phyloP scores from a whole-genome alignment of 306 rosid genomes.

The Dalbergia cochinchinensis region DNA sequence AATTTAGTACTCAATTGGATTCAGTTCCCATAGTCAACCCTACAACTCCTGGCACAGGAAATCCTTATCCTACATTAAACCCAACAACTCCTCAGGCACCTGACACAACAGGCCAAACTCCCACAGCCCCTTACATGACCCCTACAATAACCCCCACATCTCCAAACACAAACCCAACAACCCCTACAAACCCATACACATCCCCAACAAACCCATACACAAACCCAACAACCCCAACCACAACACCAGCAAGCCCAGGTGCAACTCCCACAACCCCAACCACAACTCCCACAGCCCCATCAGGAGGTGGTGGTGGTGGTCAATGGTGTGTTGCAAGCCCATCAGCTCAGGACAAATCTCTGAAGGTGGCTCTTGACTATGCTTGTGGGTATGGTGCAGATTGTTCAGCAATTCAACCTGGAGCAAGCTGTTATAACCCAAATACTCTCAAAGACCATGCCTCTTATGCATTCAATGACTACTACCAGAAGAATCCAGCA shows the following conservation, averaged over 20 bases:
- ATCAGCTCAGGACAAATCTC: conserved; percentile 75
- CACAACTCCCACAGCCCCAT: conserved; percentile 43
- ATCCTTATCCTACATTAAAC: conserved; percentile 56
- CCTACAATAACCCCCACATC: conserved; percentile 35
- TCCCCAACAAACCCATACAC: conserved; percentile 18
- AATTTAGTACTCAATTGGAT: conserved; percentile 56
- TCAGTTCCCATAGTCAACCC: conserved; percentile 78
- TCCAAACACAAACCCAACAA: conserved; percentile 43
- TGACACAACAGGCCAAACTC: conserved; percentile 48
- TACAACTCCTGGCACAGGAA: conserved; percentile 66
- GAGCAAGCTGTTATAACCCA: conserved; percentile 84
- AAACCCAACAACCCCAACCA: background rate
- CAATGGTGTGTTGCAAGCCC: conserved; percentile 90
- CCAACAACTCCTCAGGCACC: conserved; percentile 66
- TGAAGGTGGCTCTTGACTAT: conserved; percentile 94
- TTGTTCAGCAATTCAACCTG: conserved; percentile 78
- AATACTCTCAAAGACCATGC: conserved; percentile 82
- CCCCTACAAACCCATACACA: conserved; percentile 47
- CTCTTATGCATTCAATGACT: conserved; percentile 92
- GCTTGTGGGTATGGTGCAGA: conserved; percentile 99
- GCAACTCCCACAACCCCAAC: conserved; percentile 44
- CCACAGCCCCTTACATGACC: conserved; percentile 41
- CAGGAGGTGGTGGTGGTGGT: conserved; percentile 65
- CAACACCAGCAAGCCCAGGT: conserved; percentile 13
- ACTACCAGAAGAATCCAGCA: conserved; percentile 89